Percentiles rank a stretch among this genome's conserved stretches.
Evolutionary conservation across 2,329 filamentous ascomycete species (phyloP).

Genomic region (Xylariaceae sp.): DNA sequence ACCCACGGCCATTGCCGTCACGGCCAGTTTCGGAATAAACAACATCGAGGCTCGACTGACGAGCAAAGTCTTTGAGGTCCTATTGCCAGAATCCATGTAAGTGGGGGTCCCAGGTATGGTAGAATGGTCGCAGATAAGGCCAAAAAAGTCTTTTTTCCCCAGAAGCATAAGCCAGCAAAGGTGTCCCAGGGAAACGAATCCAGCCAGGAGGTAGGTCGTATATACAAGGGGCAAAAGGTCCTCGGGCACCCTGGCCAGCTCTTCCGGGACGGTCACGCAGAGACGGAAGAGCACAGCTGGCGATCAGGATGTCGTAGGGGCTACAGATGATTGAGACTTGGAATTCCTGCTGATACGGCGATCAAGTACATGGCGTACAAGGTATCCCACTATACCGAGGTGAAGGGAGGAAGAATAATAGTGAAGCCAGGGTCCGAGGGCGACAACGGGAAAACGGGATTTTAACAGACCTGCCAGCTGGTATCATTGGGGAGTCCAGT

Average conservation of each 20-base stretch:
- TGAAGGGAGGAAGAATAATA: conserved; percentile 18
- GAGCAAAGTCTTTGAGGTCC: conserved; percentile 99
- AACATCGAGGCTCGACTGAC: conserved; percentile 92
- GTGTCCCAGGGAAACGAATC: conserved; percentile 28
- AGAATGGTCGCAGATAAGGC: conserved; percentile 28
- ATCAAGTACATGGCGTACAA: conserved; percentile 22
- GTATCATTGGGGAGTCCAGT: conserved; percentile 95
- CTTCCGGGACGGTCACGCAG: conserved; percentile 23
- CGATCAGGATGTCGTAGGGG: conserved; percentile 19
- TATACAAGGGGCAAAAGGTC: conserved; percentile 19
- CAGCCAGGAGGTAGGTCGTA: conserved; percentile 25
- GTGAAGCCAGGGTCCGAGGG: conserved; percentile 31
- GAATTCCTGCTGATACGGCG: conserved; percentile 22
- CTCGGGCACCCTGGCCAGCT: conserved; percentile 27
- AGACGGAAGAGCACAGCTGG: conserved; percentile 17
- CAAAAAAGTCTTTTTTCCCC: conserved; percentile 22
- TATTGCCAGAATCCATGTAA: conserved; percentile 81
- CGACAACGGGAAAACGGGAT: conserved; percentile 48
- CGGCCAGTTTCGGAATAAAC: conserved; percentile 96
- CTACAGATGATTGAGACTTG: conserved; percentile 18
- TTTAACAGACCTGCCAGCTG: conserved; percentile 98
- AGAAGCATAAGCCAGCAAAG: conserved; percentile 30
- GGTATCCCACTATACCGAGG: conserved; percentile 20
- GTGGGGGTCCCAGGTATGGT: conserved; percentile 56
- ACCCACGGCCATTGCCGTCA: conserved; percentile 91